These are phyloP conservation scores for Corymbia maculata DNA, from an alignment of 345 rosid species.

Conservation along the genomic window DNA sequence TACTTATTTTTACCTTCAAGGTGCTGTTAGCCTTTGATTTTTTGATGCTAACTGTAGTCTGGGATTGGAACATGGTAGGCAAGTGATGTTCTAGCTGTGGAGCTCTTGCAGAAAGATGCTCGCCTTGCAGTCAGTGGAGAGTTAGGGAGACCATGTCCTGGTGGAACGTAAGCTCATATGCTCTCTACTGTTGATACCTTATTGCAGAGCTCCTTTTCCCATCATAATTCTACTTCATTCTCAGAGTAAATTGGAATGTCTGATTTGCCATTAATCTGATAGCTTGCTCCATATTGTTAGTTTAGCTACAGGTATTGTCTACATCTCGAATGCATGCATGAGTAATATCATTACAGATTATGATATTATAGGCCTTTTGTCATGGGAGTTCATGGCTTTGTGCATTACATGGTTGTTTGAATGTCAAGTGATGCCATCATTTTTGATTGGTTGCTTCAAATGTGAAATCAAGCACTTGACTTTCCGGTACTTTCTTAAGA, in stretches of 20 bases:
- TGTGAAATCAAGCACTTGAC: not conserved
- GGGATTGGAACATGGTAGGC: constrained; percentile 36
- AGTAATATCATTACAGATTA: not conserved
- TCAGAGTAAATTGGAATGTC: not conserved
- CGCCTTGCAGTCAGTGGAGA: constrained; percentile 81
- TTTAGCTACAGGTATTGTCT: not conserved
- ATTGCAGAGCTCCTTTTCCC: not conserved
- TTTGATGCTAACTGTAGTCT: not conserved
- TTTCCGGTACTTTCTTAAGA: not conserved
- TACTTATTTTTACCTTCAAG: not conserved
- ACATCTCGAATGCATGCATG: not conserved
- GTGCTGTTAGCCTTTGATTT: not conserved
- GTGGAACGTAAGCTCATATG: constrained; percentile 56
- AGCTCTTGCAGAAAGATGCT: constrained; percentile 93
- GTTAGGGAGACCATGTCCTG: constrained; percentile 79
- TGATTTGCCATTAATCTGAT: not conserved
- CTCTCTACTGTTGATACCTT: not conserved
- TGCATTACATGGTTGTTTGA: not conserved
- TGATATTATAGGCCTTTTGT: not conserved
- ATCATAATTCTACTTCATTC: not conserved
- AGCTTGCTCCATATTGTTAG: not conserved
- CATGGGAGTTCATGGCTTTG: not conserved
- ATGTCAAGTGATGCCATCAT: not conserved
- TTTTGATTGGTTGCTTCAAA: not conserved
- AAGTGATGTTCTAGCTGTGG: constrained; percentile 95